Evolutionary conservation across 176 grass and related monocot genomes (phyloP).

Genomic region (Eleusine coracana): DNA sequence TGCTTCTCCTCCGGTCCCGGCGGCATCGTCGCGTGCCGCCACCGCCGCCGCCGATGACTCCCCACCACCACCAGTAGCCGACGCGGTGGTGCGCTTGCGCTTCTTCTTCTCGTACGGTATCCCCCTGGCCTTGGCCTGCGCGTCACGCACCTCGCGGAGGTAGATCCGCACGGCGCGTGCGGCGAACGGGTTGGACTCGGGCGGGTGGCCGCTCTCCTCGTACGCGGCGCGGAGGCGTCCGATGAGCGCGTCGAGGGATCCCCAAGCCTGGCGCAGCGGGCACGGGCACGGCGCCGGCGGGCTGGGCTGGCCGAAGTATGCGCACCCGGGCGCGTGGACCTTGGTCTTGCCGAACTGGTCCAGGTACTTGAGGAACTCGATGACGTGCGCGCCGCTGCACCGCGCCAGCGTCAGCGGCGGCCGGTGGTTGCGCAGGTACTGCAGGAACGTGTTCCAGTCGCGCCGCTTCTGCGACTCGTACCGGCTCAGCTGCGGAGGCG

Average conservation of each 20-base stretch:
- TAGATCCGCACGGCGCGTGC: conserved; percentile 93
- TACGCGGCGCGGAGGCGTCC: conserved; percentile 89
- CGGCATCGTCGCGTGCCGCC: conserved; percentile 1
- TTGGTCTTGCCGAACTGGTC: conserved; percentile 99
- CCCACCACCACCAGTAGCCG: background rate
- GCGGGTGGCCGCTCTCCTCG: conserved; percentile 86
- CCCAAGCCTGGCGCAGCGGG: conserved; percentile 91
- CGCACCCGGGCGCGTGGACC: conserved; percentile 73
- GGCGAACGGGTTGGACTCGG: conserved; percentile 91
- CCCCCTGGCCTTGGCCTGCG: conserved; percentile 89
- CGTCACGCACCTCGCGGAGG: conserved; percentile 94
- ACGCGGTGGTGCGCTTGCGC: conserved; percentile 64
- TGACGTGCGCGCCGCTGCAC: conserved; percentile 97
- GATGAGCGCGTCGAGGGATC: conserved; percentile 95
- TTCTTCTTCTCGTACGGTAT: conserved; percentile 98
- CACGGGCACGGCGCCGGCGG: conserved; percentile 90
- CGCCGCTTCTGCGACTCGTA: conserved; percentile 98
- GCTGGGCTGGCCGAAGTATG: conserved; percentile 82
- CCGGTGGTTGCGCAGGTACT: conserved; percentile 97
- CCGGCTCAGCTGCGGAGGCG: conserved; percentile 59
- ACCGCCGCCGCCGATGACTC: conserved; percentile 18
- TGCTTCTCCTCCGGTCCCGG: conserved; percentile 11
- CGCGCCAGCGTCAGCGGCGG: conserved; percentile 88
- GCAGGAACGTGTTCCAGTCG: conserved; percentile 99
- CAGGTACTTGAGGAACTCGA: conserved; percentile 96